Evolutionary conservation across 129 eudicot genomes (phyloP).

Genomic region (Gnaphalium uliginosum): DNA sequence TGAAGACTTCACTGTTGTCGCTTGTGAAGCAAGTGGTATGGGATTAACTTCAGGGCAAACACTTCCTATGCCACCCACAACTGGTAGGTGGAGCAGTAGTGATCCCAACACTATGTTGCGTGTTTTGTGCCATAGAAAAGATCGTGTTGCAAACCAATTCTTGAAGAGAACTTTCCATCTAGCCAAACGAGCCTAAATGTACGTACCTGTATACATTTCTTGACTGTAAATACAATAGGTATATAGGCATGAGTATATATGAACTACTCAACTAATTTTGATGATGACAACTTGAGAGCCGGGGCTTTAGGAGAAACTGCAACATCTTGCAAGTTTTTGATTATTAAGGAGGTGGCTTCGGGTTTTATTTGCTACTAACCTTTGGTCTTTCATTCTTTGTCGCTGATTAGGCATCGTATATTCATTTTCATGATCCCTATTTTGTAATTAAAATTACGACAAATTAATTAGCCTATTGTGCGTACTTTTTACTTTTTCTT

Average conservation of each 20-base stretch:
- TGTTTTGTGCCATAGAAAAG: slow-evolving; percentile 80
- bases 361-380: slow-evolving; percentile 12
- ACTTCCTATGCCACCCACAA: slow-evolving; percentile 85
- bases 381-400: slow-evolving; percentile 27
- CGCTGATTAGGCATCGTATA: slow-evolving; percentile 24
- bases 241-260: too few species aligned
- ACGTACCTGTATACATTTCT: neutral
- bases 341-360: neutral
- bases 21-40: slow-evolving; percentile 64
- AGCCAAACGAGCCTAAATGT: slow-evolving; percentile 61
- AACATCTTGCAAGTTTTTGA: neutral
- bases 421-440: neutral
- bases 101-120: slow-evolving; percentile 90
- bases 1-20: slow-evolving; percentile 65
- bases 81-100: slow-evolving; percentile 79
- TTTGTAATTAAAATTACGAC: neutral
- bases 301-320: neutral
- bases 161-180: slow-evolving; percentile 79
- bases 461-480: neutral
- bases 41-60: slow-evolving; percentile 57
- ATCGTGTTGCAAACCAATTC: slow-evolving; percentile 59
- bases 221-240: neutral
- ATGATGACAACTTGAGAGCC: neutral
- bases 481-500: neutral
- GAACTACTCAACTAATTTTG: neutral